Percentiles rank a stretch among this genome's conserved stretches.
phyloP scores from a whole-genome alignment of 805 yeast species.

The Ogataea dorogensis region DNA sequence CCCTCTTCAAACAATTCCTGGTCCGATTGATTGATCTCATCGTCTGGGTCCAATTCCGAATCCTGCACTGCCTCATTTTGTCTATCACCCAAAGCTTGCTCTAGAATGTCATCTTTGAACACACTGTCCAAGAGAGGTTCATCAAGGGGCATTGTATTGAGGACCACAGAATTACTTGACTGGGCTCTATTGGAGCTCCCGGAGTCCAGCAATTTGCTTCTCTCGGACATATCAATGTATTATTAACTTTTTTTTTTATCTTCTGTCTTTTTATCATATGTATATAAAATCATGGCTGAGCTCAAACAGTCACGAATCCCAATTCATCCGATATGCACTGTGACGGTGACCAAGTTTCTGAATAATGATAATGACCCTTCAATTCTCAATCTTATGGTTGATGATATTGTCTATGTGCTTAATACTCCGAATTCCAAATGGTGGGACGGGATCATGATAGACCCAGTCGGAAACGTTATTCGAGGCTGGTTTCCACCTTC shows the following conservation, averaged over 20 bases:
- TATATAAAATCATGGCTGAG: constrained; percentile 5
- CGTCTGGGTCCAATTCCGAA: constrained; percentile 13
- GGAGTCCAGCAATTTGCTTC: not conserved
- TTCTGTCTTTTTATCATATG: not conserved
- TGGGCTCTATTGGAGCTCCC: not conserved
- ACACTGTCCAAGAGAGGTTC: constrained; percentile 3
- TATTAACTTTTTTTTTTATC: not conserved
- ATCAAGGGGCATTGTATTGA: constrained; percentile 2
- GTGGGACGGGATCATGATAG: constrained; percentile 77
- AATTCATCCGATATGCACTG: constrained; percentile 50
- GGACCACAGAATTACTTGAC: not conserved
- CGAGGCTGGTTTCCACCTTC: constrained; percentile 88
- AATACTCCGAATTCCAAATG: constrained; percentile 64
- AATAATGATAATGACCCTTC: constrained; percentile 48
- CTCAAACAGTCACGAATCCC: not conserved
- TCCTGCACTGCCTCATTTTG: not conserved
- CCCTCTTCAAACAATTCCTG: constrained; percentile 50
- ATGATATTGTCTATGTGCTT: constrained; percentile 72
- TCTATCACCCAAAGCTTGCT: constrained; percentile 3
- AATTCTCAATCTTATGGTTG: constrained; percentile 53
- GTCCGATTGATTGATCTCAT: constrained; percentile 37
- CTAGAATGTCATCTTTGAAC: constrained; percentile 10
- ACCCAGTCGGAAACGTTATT: constrained; percentile 39
- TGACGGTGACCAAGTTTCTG: constrained; percentile 55
- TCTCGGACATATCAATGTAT: too few species aligned